Base-by-base conservation (phyloP, 352 stramenopile species). In the Phytophthora sansomeana region DNA sequence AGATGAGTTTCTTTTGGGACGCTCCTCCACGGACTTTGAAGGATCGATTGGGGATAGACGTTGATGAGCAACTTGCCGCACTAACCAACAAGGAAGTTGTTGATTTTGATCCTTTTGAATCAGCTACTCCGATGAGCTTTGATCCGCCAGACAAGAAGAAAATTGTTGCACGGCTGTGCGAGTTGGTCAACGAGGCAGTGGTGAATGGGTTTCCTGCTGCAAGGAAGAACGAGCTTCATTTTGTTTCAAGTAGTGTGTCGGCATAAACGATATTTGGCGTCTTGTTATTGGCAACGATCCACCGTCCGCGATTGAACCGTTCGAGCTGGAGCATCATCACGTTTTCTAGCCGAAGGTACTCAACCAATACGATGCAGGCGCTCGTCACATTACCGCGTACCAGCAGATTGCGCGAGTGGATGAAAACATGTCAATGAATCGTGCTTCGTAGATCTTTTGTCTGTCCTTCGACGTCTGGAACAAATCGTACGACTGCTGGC, bases 241-340 rank as follows among this genome's bases (percentile, higher is more conserved):
- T n/a, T 57, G 5, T 57, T 35, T 13, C 19, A 47, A 10, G 33
- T 47, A 4, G 19, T 57, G 2, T 46, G 6, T 0, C 49, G 21
- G 19, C 36, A 47, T 21, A n/a, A n/a, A n/a, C n/a, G 49, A 57
- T 47, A 57, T 47, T 9, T 57, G 33, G 32, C 6, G 33, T 5
- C 7, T 47, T 14, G 21, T 6, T 7, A 57, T 57, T 47, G 49
- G 49, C 11, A 57, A 57, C 46, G 33, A 57, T 21, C 49, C 33
- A 35, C 49, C 49, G 14, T 57, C 49, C 10, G 35, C 19, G 49
- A 57, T 57, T 46, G 49, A 57, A 13, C 49, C 49, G 19, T 57
- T 57, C 14, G 6, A 13, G 5, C 44, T 57, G 44, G 33, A 8
- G 11, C n/a, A n/a, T n/a, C n/a, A n/a, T n/a, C n/a, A n/a, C n/a